phyloP scores from a whole-genome alignment of 225 moss, liverwort and hornwort genomes.

The Physcomitrellopsis africana region DNA sequence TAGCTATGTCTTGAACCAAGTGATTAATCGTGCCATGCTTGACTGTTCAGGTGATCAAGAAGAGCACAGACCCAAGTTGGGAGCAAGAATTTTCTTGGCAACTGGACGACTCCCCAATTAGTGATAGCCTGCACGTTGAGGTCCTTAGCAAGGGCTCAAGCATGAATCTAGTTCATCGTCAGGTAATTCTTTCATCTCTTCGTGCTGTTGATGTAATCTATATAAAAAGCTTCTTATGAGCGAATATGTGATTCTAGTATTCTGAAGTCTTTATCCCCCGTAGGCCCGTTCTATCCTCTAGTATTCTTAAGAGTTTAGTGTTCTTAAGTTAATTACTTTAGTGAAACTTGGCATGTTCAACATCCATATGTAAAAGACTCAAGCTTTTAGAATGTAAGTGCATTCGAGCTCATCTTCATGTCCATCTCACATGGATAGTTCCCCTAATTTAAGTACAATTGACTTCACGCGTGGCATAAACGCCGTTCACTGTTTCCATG shows the following conservation, averaged over 20 bases:
- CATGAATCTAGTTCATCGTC: conserved; percentile 69
- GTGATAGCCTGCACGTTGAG: conserved; percentile 76
- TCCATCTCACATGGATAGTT: not conserved
- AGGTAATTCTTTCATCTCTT: conserved; percentile 34
- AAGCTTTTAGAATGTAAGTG: not conserved
- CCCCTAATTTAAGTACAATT: not conserved
- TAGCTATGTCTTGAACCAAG: not conserved
- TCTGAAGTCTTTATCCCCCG: too few species aligned
- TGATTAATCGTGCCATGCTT: not conserved
- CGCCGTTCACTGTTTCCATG: conserved; percentile 4
- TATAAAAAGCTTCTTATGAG: too few species aligned
- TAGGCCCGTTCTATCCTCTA: too few species aligned
- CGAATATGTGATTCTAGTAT: too few species aligned
- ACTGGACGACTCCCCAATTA: conserved; percentile 69
- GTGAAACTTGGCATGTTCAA: too few species aligned
- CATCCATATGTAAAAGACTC: not conserved
- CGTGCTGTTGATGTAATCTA: not conserved
- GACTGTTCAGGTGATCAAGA: conserved; percentile 69
- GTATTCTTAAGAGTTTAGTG: not conserved
- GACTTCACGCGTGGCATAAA: not conserved
- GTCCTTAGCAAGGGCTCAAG: conserved; percentile 77
- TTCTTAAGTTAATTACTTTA: too few species aligned
- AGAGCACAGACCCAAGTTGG: conserved; percentile 90
- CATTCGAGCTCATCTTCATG: not conserved
- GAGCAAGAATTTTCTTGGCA: conserved; percentile 65